Base-by-base conservation (phyloP, 352 stramenopile species). In the Phytophthora chlamydospora region DNA sequence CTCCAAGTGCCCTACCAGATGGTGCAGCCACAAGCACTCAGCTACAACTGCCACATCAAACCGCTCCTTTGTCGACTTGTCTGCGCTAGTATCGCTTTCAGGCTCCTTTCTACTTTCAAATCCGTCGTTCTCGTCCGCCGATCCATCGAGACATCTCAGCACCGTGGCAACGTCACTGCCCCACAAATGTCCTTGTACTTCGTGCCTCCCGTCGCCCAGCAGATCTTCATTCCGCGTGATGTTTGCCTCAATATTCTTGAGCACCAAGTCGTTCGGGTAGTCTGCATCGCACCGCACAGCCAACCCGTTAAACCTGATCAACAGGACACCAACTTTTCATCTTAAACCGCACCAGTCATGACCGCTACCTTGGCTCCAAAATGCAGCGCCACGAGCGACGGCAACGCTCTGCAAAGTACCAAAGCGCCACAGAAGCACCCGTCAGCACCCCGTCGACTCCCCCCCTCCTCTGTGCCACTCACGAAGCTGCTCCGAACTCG, bases 401-500 rank as follows among this genome's bases (percentile, higher is more conserved):
- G 76, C 21, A 85, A 51, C 12, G 73, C 76, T 14, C 76, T 85
- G 17, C 12, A 55, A 27, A 36, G 21, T 10, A 53, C 3, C 36
- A 51, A 19, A 24, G 21, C 21, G 21, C 14, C 40, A 17, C 4
- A 55, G 14, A 2, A 38, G n/a, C 13, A 59, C 29, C 6, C n/a
- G 31, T 49, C 9, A 65, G 36, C 8, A 42, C 21, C 21, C 21
- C 21, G 21, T 24, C 21, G 21, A 24, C 21, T 10, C 17, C 27
- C 12, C 9, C 35, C 27, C 27, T 34, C 19, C n/a, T 24, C 4
- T 41, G 11, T 29, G 11, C 32, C 3, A 67, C 68, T 58, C 56
- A 85, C 76, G 76, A 85, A 38, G 76, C 76, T 34, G 76, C 76
- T 12, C 76, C 76, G 46, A 85, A 85, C 50, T 85, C 73, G 16